Percentiles rank a stretch among this genome's conserved stretches.
Evolutionary conservation across 371 early-diverging fungal genomes (phyloP).

Genomic region (Syncephalastrum contaminatum): DNA sequence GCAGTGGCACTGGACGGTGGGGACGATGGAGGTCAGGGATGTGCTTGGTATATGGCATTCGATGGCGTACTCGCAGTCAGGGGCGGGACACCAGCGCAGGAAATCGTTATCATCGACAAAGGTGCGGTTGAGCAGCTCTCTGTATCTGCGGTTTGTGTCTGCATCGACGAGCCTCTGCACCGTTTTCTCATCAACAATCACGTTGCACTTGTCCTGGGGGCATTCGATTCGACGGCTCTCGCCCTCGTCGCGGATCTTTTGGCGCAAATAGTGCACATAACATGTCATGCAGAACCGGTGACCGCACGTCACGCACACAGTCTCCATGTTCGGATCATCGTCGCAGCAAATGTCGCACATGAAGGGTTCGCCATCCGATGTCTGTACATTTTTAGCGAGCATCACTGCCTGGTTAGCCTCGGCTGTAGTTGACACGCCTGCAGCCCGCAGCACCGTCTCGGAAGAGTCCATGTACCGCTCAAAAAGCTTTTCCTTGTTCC

Average conservation of each 20-base stretch:
- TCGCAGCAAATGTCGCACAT: constrained; percentile 89
- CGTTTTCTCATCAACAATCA: constrained; percentile 80
- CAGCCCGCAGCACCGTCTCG: constrained; percentile 61
- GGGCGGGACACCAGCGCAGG: constrained; percentile 94
- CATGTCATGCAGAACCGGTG: constrained; percentile 88
- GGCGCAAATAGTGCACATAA: constrained; percentile 78
- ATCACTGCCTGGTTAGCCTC: constrained; percentile 27
- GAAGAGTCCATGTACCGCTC: constrained; percentile 86
- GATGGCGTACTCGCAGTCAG: constrained; percentile 92
- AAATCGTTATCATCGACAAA: constrained; percentile 86
- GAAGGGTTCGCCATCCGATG: constrained; percentile 45
- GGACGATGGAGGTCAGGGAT: constrained; percentile 73
- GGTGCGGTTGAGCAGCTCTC: constrained; percentile 75
- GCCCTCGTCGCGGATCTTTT: constrained; percentile 88
- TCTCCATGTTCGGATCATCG: constrained; percentile 56
- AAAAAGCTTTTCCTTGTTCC: constrained; percentile 92
- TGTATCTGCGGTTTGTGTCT: constrained; percentile 62
- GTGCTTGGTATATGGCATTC: constrained; percentile 80
- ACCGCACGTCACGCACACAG: constrained; percentile 75
- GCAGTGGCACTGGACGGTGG: constrained; percentile 85
- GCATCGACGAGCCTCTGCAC: constrained; percentile 64
- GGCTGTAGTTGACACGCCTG: constrained; percentile 64
- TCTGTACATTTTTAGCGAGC: constrained; percentile 24
- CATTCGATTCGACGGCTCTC: constrained; percentile 87
- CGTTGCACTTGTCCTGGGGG: constrained; percentile 73